Evolutionary conservation across 805 yeast genomes (phyloP).

Genomic region (Yamadazyma kitorensis): DNA sequence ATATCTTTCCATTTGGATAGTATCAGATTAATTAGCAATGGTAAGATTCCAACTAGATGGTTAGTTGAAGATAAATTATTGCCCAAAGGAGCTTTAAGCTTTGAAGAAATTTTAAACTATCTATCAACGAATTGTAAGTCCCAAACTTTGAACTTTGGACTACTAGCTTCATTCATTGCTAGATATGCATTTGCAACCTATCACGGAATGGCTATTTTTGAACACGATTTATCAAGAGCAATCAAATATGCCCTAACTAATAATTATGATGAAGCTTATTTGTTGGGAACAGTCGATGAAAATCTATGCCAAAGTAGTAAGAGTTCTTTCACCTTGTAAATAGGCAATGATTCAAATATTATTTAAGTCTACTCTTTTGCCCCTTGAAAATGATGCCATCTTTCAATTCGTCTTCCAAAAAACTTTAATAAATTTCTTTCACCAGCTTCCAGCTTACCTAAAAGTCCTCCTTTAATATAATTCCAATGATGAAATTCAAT

Average conservation of each 20-base stretch:
- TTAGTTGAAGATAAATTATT: background rate
- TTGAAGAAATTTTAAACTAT: conserved; percentile 1
- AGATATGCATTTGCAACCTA: conserved; percentile 5
- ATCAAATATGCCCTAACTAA: background rate
- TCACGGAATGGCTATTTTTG: conserved; percentile 3
- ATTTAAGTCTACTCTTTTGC: no score
- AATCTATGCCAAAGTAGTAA: conserved; percentile 1
- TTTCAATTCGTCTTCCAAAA: conserved; percentile 20
- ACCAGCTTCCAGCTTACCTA: conserved; percentile 20
- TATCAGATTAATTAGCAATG: background rate
- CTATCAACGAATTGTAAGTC: background rate
- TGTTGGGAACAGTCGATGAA: conserved; percentile 4
- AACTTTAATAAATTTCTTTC: conserved; percentile 15
- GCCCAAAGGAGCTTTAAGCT: conserved; percentile 4
- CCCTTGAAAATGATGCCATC: conserved; percentile 20
- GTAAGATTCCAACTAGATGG: conserved; percentile 3
- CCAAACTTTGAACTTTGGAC: background rate
- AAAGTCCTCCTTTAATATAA: conserved; percentile 17
- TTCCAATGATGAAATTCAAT: conserved; percentile 42
- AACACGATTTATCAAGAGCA: conserved; percentile 1
- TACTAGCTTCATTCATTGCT: conserved; percentile 1
- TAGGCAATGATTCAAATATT: no score
- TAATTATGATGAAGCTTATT: conserved; percentile 3
- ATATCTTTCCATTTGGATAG: background rate
- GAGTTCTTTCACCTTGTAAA: no score